Conservation (phyloP, 108 stramenopile genomes). For the Chaetoceros tenuissimus region DNA sequence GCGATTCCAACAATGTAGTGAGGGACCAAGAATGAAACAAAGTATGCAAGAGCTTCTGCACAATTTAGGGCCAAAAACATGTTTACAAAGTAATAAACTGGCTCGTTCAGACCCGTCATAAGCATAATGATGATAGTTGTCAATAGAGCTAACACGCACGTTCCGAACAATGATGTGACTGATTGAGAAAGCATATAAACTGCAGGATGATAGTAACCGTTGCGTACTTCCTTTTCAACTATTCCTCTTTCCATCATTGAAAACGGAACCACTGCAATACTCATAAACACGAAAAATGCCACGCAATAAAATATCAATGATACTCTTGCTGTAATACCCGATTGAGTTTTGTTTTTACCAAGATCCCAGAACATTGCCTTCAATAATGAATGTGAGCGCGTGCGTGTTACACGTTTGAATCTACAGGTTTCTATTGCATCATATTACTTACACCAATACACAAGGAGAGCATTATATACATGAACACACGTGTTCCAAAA, state of each 20-base stretch:
- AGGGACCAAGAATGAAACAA: slow-evolving; percentile 46
- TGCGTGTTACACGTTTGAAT: too few relatives aligned
- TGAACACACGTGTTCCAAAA: slow-evolving; percentile 37
- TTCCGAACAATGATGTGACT: slow-evolving; percentile 31
- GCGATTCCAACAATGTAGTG: slow-evolving; percentile 61
- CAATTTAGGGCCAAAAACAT: slow-evolving; percentile 39
- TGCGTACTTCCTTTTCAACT: slow-evolving; percentile 52
- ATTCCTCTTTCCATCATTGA: slow-evolving; percentile 50
- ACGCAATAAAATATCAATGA: slow-evolving; percentile 52
- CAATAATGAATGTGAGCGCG: too few relatives aligned
- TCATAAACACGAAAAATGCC: slow-evolving; percentile 63
- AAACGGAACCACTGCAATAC: slow-evolving; percentile 48
- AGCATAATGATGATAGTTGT: slow-evolving; percentile 34
- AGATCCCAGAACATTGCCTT: slow-evolving; percentile 43
- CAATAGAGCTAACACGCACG: slow-evolving; percentile 28
- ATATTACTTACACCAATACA: too few relatives aligned
- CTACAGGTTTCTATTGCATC: too few relatives aligned
- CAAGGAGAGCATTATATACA: slow-evolving; percentile 38
- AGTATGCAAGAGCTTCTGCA: slow-evolving; percentile 41
- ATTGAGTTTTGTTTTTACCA: slow-evolving; percentile 14
- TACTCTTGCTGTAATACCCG: slow-evolving; percentile 24
- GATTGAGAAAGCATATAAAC: slow-evolving; percentile 36
- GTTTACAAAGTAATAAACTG: slow-evolving; percentile 35
- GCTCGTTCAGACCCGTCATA: slow-evolving; percentile 37
- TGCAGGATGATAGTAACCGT: slow-evolving; percentile 45